A percentile compares a stretch with the other conserved stretches of the same genome.
phyloP scores from a whole-genome alignment of 2,329 filamentous ascomycete genomes.

The Botrytis squamosa region DNA sequence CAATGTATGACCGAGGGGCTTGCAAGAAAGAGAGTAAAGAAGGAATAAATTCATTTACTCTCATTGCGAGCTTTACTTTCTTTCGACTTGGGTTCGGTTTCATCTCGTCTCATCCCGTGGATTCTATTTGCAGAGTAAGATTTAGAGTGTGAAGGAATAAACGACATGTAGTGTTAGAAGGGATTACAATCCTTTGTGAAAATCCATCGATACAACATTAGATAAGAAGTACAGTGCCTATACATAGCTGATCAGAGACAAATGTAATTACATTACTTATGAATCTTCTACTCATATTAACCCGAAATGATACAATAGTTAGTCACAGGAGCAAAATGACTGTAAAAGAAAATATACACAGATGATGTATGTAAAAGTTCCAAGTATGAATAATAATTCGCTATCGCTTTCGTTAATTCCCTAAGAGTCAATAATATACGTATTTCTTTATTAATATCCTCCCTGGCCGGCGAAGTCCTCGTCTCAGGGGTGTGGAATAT shows the following conservation, averaged over 20 bases:
- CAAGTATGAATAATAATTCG: background rate
- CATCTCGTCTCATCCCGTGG: slow-evolving; percentile 11
- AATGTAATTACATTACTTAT: background rate
- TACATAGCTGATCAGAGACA: background rate
- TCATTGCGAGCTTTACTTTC: background rate
- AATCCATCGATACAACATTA: slow-evolving; percentile 9
- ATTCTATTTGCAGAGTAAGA: background rate
- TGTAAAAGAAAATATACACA: background rate
- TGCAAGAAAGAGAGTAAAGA: slow-evolving; percentile 45
- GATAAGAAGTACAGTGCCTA: background rate
- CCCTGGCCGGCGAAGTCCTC: background rate
- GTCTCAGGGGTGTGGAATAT: background rate
- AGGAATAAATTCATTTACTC: slow-evolving; percentile 21
- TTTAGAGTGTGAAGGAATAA: background rate
- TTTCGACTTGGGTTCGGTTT: background rate
- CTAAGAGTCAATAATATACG: background rate
- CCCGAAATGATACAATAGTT: background rate
- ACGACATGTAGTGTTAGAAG: background rate
- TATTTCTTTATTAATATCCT: background rate
- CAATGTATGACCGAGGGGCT: slow-evolving; percentile 49
- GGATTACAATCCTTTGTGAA: background rate
- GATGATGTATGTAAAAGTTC: background rate
- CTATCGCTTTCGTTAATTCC: background rate
- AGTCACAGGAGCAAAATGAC: background rate
- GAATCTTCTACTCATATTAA: background rate